These are phyloP conservation scores for Arctium minus DNA, from an alignment of 129 eudicot species.

Conservation along the genomic window DNA sequence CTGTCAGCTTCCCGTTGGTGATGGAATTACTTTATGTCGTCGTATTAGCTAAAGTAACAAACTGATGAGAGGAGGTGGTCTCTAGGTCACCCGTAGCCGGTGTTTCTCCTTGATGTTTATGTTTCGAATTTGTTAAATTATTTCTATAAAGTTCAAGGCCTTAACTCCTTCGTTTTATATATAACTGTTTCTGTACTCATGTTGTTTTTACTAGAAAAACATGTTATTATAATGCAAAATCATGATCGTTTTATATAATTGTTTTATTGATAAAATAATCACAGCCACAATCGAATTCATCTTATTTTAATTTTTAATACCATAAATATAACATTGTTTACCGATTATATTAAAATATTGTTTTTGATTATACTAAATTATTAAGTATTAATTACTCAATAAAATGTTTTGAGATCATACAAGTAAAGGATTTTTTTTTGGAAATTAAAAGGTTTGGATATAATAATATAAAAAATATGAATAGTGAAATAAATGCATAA, in stretches of 20 bases:
- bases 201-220: neutral
- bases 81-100: neutral
- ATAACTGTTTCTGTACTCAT: neutral
- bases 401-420: too few species aligned
- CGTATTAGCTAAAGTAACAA: slow-evolving; percentile 23
- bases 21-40: slow-evolving; percentile 54
- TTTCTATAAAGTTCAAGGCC: neutral
- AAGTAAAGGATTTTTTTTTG: too few species aligned
- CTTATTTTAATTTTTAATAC: too few species aligned
- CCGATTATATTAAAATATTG: neutral
- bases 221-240: neutral
- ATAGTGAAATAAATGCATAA: neutral
- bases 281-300: too few species aligned
- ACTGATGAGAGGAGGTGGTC: neutral
- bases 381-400: too few species aligned
- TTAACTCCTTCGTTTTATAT: neutral
- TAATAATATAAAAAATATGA: too few species aligned
- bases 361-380: too few species aligned
- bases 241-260: neutral
- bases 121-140: neutral
- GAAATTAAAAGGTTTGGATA: too few species aligned
- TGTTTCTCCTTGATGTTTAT: neutral
- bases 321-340: too few species aligned
- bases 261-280: neutral
- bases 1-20: slow-evolving; percentile 53